These are phyloP conservation scores for Euryodendron excelsum DNA, from an alignment of 148 eudicot genomes.

Conservation along the genomic window DNA sequence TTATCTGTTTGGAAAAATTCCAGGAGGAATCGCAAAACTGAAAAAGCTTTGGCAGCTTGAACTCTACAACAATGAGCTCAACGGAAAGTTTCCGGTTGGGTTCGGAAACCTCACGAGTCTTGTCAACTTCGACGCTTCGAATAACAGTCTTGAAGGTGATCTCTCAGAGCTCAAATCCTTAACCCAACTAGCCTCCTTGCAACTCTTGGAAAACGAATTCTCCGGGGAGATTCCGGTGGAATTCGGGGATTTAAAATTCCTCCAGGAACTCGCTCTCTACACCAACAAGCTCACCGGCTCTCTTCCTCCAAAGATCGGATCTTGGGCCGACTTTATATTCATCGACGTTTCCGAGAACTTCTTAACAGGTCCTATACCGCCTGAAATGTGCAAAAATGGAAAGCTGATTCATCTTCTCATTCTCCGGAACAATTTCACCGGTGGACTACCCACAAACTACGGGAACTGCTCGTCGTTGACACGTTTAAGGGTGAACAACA, in stretches of 20 bases:
- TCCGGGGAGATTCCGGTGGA: conserved; percentile 36
- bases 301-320: conserved; percentile 36
- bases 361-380: conserved; percentile 32
- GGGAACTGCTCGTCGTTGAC: conserved; percentile 31
- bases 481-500: conserved; percentile 29
- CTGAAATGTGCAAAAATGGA: conserved; percentile 43
- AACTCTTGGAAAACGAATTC: conserved; percentile 38
- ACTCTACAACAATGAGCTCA: conserved; percentile 26
- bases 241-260: conserved; percentile 35
- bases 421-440: conserved; percentile 37
- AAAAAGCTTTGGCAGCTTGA: conserved; percentile 34
- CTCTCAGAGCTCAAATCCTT: conserved; percentile 27
- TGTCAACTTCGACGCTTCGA: conserved; percentile 27
- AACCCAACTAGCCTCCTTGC: conserved; percentile 25
- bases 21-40: conserved; percentile 29
- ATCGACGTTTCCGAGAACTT: conserved; percentile 35
- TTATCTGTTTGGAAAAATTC: conserved; percentile 25
- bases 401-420: conserved; percentile 20
- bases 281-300: conserved; percentile 29
- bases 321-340: conserved; percentile 20
- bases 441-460: conserved; percentile 32
- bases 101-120: conserved; percentile 36
- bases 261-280: conserved; percentile 26
- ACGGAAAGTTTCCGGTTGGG: conserved; percentile 31
- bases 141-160: conserved; percentile 42